phyloP scores from a whole-genome alignment of 2,329 filamentous ascomycete genomes.

The Didymella glomerata region DNA sequence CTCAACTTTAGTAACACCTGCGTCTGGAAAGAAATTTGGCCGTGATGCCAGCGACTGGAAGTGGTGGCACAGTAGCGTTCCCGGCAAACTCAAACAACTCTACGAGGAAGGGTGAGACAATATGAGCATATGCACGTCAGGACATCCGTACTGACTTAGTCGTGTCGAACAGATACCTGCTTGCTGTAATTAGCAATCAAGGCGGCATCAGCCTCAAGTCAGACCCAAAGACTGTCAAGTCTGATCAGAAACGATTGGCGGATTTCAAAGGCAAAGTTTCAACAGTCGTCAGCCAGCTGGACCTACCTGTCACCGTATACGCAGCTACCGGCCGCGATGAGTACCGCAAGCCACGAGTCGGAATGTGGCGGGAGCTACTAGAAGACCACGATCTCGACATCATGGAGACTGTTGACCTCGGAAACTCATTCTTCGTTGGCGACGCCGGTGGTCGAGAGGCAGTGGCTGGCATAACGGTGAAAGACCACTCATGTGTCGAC shows the following conservation, averaged over 20 bases:
- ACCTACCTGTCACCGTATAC: conserved; percentile 81
- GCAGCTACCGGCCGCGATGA: conserved; percentile 84
- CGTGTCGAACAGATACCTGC: conserved; percentile 65
- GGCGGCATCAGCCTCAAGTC: conserved; percentile 78
- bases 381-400: conserved; percentile 60
- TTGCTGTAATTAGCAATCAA: conserved; percentile 90
- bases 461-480: conserved; percentile 51
- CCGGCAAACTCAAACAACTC: conserved; percentile 70
- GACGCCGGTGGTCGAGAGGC: conserved; percentile 73
- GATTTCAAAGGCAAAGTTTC: conserved; percentile 86
- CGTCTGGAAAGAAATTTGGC: conserved; percentile 81
- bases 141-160: conserved; percentile 17
- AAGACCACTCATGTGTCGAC: conserved; percentile 69
- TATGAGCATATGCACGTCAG: conserved; percentile 2
- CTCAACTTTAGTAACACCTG: conserved; percentile 82
- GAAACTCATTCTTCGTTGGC: conserved; percentile 83
- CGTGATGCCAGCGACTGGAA: conserved; percentile 82
- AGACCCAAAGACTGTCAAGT: conserved; percentile 74
- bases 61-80: conserved; percentile 85
- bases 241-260: conserved; percentile 70
- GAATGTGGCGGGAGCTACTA: conserved; percentile 83
- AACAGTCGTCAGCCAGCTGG: conserved; percentile 73
- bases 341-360: conserved; percentile 84
- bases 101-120: conserved; percentile 70
- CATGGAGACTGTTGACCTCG: conserved; percentile 69